Evolutionary conservation across 2,329 filamentous ascomycete genomes (phyloP).

Genomic region (Talaromyces sp.): DNA sequence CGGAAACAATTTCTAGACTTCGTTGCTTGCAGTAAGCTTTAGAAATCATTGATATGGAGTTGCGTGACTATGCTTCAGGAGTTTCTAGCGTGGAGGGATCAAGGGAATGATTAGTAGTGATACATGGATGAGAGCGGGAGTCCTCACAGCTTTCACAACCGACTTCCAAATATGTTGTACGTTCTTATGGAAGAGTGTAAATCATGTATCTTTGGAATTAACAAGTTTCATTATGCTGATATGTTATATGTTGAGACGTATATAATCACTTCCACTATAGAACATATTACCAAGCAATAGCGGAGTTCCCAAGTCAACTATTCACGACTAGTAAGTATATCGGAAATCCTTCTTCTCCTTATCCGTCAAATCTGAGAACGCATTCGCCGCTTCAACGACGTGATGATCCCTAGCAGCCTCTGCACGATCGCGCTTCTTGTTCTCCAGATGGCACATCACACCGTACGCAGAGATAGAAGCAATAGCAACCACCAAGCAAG

Average conservation of each 20-base stretch:
- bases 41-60: background rate
- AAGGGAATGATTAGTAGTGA: background rate
- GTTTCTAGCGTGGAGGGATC: background rate
- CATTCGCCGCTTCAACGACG: conserved; percentile 17
- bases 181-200: background rate
- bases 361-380: conserved; percentile 26
- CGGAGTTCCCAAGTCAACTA: background rate
- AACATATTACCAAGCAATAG: background rate
- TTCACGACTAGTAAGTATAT: conserved; percentile 23
- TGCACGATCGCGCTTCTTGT: conserved; percentile 21
- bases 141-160: background rate
- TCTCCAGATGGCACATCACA: conserved; percentile 24
- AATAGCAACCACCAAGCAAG: conserved; percentile 23
- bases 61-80: background rate
- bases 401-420: background rate
- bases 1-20: background rate
- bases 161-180: background rate
- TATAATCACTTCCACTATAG: too few relatives aligned
- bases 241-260: too few relatives aligned
- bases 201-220: too few relatives aligned
- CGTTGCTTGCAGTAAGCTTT: background rate
- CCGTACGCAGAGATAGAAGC: conserved; percentile 23
- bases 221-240: too few relatives aligned
- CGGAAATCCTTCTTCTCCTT: conserved; percentile 25
- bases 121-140: background rate